Percentiles rank a stretch among this genome's conserved stretches.
Conservation (phyloP, 2,329 filamentous ascomycete species). For the Coleophoma crateriformis region DNA sequence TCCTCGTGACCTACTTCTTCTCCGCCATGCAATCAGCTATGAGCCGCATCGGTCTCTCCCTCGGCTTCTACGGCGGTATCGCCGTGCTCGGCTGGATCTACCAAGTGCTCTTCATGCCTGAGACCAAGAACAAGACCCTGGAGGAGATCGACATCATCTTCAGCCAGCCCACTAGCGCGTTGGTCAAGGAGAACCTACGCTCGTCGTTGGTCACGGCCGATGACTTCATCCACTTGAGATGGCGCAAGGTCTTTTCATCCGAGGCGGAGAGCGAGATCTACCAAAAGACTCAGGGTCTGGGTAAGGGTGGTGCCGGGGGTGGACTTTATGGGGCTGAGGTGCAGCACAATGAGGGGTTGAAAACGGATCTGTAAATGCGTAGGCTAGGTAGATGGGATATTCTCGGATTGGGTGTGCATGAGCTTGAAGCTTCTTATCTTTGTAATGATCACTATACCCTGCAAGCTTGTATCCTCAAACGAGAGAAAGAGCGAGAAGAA, state of each 20-base stretch:
- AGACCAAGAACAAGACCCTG: slow-evolving; percentile 61
- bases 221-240: slow-evolving; percentile 19
- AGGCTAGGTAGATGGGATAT: too few relatives aligned
- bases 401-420: too few relatives aligned
- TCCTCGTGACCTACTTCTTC: slow-evolving; percentile 74
- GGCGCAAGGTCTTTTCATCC: slow-evolving; percentile 22
- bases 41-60: slow-evolving; percentile 56
- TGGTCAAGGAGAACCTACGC: slow-evolving; percentile 54
- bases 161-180: slow-evolving; percentile 53
- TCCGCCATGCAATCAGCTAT: slow-evolving; percentile 64
- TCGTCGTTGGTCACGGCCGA: slow-evolving; percentile 20
- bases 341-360: slow-evolving; percentile 11
- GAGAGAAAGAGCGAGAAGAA: too few relatives aligned
- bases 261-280: slow-evolving; percentile 22
- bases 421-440: too few relatives aligned
- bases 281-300: slow-evolving; percentile 16
- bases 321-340: slow-evolving; percentile 6
- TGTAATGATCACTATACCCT: too few relatives aligned
- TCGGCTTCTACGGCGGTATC: slow-evolving; percentile 72
- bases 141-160: slow-evolving; percentile 70
- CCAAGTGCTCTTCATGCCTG: slow-evolving; percentile 70
- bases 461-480: too few relatives aligned
- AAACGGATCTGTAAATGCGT: too few relatives aligned
- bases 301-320: slow-evolving; percentile 1
- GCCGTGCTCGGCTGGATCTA: slow-evolving; percentile 66